Evolutionary conservation across 371 early-diverging fungal genomes (phyloP).

Genomic region (Mortierella sp.): DNA sequence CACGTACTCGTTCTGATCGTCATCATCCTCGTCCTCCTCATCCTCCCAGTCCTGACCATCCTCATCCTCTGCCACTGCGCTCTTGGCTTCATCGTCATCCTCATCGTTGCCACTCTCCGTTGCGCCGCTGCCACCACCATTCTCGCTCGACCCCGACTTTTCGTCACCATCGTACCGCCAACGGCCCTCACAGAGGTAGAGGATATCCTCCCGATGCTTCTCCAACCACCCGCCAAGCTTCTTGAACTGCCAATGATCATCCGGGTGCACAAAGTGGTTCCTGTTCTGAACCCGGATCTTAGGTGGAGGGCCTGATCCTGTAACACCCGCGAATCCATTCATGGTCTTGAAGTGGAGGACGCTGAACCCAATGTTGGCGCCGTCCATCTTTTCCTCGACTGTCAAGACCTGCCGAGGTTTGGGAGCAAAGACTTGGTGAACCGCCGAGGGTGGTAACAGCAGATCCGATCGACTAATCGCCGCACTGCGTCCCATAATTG

Average conservation of each 20-base stretch:
- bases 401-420: constrained; percentile 51
- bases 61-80: neutral
- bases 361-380: constrained; percentile 66
- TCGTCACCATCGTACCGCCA: constrained; percentile 36
- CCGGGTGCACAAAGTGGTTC: constrained; percentile 51
- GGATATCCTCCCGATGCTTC: constrained; percentile 46
- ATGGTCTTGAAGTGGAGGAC: constrained; percentile 51
- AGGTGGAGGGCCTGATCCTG: constrained; percentile 25
- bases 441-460: constrained; percentile 49
- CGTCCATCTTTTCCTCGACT: constrained; percentile 70
- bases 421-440: constrained; percentile 38
- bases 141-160: neutral
- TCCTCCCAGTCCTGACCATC: constrained; percentile 32
- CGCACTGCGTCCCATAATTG: constrained; percentile 32
- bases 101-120: constrained; percentile 4
- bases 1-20: constrained; percentile 44
- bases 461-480: constrained; percentile 63
- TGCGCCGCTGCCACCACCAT: neutral
- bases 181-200: constrained; percentile 49
- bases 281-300: constrained; percentile 57
- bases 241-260: constrained; percentile 59
- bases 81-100: neutral
- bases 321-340: constrained; percentile 24
- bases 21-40: constrained; percentile 27
- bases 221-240: constrained; percentile 50